A percentile compares a stretch with the other conserved stretches of the same genome.
phyloP scores from a whole-genome alignment of 352 stramenopile genomes.

The Pythium vanterpoolii region DNA sequence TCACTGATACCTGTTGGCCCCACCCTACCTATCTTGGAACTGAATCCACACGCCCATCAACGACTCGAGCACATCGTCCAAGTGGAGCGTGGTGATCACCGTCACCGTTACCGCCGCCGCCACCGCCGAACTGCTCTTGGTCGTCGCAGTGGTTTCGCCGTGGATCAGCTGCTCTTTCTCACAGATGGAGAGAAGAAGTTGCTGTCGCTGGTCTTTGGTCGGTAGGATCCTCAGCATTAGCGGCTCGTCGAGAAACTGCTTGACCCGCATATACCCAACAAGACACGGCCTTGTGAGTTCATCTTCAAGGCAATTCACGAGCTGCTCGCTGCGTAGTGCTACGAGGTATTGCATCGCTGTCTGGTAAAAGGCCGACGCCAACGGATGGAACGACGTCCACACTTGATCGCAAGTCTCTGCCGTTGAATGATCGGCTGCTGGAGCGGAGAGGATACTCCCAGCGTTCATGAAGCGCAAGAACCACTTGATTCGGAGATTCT shows the following conservation, averaged over 20 bases:
- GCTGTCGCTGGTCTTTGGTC: constrained; percentile 42
- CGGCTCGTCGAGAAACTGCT: constrained; percentile 41
- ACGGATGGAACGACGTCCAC: constrained; percentile 31
- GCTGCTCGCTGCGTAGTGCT: constrained; percentile 31
- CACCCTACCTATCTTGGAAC: constrained; percentile 42
- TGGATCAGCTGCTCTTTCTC: constrained; percentile 28
- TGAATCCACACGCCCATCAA: constrained; percentile 75
- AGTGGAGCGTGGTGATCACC: constrained; percentile 27
- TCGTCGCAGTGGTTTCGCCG: constrained; percentile 2
- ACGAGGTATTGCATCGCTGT: constrained; percentile 39
- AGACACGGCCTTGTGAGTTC: constrained; percentile 42
- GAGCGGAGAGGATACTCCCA: background rate
- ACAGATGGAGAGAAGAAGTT: constrained; percentile 30
- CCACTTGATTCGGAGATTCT: constrained; percentile 60
- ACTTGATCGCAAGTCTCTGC: background rate
- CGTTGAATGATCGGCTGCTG: background rate
- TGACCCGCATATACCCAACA: constrained; percentile 36
- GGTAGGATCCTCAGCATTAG: constrained; percentile 47
- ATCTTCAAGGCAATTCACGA: constrained; percentile 42
- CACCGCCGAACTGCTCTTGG: constrained; percentile 11
- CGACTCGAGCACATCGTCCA: constrained; percentile 69
- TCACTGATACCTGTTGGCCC: background rate
- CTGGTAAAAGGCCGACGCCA: constrained; percentile 60
- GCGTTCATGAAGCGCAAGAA: constrained; percentile 58
- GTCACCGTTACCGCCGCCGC: constrained; percentile 14